phyloP scores from a whole-genome alignment of 2,329 filamentous ascomycete genomes.

The Fusarium sp. region DNA sequence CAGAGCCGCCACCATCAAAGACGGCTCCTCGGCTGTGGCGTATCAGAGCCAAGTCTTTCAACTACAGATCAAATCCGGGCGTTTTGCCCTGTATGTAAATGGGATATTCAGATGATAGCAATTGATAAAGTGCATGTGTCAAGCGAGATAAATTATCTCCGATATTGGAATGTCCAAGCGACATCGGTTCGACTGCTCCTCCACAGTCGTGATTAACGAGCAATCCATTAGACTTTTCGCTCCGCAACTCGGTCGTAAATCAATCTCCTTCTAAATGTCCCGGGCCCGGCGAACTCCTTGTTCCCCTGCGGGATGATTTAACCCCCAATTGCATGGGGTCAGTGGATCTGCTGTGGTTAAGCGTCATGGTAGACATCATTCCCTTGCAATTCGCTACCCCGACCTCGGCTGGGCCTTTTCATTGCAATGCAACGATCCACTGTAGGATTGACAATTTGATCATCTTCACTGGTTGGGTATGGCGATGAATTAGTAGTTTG shows the following conservation, averaged over 20 bases:
- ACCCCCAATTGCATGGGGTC: constrained; percentile 9
- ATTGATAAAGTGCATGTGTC: constrained; percentile 5
- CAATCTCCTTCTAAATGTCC: constrained; percentile 2
- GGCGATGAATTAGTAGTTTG: neutral
- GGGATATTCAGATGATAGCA: neutral
- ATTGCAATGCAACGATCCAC: constrained; percentile 17
- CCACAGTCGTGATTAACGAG: constrained; percentile 4
- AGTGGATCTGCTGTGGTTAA: constrained; percentile 14
- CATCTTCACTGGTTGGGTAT: constrained; percentile 8
- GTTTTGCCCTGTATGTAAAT: neutral
- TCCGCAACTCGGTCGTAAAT: constrained; percentile 35
- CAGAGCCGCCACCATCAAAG: constrained; percentile 28
- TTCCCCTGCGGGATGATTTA: constrained; percentile 30
- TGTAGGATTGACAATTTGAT: constrained; percentile 23
- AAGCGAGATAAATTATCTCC: constrained; percentile 13
- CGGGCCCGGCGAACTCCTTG: constrained; percentile 26
- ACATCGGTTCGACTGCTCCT: constrained; percentile 28
- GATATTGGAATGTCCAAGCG: constrained; percentile 28
- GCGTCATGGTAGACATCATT: constrained; percentile 16
- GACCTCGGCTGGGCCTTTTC: constrained; percentile 37
- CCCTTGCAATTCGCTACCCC: constrained; percentile 17
- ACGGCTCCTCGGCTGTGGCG: constrained; percentile 35
- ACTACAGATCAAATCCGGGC: neutral
- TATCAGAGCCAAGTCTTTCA: constrained; percentile 2
- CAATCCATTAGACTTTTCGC: constrained; percentile 15